A percentile compares a stretch with the other conserved stretches of the same genome.
These are phyloP conservation scores for Wickerhamomyces ciferrii DNA, from an alignment of 805 yeast species.

Conservation along the genomic window DNA sequence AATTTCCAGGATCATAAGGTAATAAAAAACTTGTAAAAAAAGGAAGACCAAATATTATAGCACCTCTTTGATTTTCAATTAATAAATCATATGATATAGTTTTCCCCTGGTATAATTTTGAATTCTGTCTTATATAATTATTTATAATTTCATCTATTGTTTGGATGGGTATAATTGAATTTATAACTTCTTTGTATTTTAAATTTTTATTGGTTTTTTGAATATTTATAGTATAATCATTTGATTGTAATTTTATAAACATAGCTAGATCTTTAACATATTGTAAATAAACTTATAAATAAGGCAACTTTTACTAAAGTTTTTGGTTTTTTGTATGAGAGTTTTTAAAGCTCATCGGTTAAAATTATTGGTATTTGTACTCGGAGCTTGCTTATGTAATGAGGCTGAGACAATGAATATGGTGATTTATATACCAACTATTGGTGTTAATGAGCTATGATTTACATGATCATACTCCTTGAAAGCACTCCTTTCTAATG, in stretches of 20 bases:
- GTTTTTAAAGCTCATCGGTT: too few relatives aligned
- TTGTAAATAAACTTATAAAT: too few relatives aligned
- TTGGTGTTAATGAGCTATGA: too few relatives aligned
- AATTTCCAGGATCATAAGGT: conserved; percentile 44
- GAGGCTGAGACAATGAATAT: too few relatives aligned
- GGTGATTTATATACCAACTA: too few relatives aligned
- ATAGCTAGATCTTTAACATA: background rate
- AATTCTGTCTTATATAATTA: background rate
- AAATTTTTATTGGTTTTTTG: background rate
- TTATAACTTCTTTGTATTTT: background rate
- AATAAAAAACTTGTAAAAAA: conserved; percentile 41
- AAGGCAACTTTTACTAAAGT: too few relatives aligned
- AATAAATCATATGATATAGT: conserved; percentile 30
- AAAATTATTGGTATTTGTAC: too few relatives aligned
- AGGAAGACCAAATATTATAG: conserved; percentile 46
- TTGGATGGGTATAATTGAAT: background rate
- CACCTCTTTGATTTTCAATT: conserved; percentile 52
- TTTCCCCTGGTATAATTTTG: background rate
- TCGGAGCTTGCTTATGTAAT: too few relatives aligned
- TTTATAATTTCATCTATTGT: background rate
- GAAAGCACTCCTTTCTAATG: too few relatives aligned
- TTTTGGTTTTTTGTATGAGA: too few relatives aligned
- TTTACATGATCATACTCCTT: too few relatives aligned
- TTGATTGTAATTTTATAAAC: background rate
- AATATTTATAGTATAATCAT: background rate